Base-by-base conservation (phyloP, 2,329 filamentous ascomycete genomes). In the Diaporthe citri region DNA sequence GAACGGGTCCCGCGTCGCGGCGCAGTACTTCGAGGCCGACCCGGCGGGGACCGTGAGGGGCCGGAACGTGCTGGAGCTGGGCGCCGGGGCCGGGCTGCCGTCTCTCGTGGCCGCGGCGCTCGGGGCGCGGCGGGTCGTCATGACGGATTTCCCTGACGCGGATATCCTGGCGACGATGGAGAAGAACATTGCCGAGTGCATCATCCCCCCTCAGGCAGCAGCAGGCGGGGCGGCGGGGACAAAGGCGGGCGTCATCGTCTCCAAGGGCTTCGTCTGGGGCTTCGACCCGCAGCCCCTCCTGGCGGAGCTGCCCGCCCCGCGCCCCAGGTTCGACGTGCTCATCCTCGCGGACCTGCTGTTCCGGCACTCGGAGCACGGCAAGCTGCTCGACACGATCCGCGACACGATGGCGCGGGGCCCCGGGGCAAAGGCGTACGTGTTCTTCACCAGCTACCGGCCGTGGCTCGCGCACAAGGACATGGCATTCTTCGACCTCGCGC, bases 391-490 rank as follows among this genome's bases (percentile, higher is more conserved):
- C 77, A 95, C 93, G 5, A 90, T 98, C 76, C 86, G 89, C 79
- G 82, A 89, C 80, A 94, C 93, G 22, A 84, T 98, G 79, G 90
- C 88, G 78, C 87, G 85, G 76, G 83, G 85, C 4, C 79, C 82
- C 4, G 86, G 86, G 2, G 90, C 93, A 66, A 88, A 88, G 72
- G 95, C 95, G 2, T 90, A 96, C 79, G 95, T 98, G 10, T 97
- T 98, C 83, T 98, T 98, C 86, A 97, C 96, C 0, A 96, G 95
- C 28, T 98, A 98, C 84, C 89, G 97, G 77, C 96, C 96, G 1
- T 98, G 96, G 96, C 87, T 98, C 81, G 88, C 94, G 79, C 90
- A 95, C 77, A 94, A 95, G 83, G 97, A 98, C 80, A 87, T 97
- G 82, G 90, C 89, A 5, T 98, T 98, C 86, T 98, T 98, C 81